Base-by-base conservation (phyloP, 441 rosid genomes). In the Eruca vesicaria region DNA sequence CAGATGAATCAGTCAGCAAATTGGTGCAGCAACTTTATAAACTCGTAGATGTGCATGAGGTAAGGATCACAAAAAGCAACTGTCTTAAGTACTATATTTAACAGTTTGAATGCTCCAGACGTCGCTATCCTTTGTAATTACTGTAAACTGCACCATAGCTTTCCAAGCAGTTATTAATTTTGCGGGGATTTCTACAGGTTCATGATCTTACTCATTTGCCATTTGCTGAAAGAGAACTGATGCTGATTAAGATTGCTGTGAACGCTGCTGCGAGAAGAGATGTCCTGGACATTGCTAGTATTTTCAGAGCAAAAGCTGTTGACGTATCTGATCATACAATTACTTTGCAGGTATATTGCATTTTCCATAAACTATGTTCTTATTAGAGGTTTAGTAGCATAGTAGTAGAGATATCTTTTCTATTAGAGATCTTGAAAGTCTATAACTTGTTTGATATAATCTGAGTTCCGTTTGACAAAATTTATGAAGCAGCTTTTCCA, bases 21-120 rank as follows among this genome's bases (percentile, higher is more conserved):
- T 81, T 93, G 91, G 85, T 87, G 73, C 91, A 93, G 80, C 98
- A 93, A 76, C 94, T 93, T 55, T 82, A 83, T 76, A 93, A 93
- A 78, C 86, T 93, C 45, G 82, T 91, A 29, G 92, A 89, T 20
- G 79, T 93, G 70, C 96, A 88, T 62, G 97, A 91, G 96, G 98
- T 93, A 75, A n/a, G 71, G 86, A 66, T 10, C 52, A 60, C 28
- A 60, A 16, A 15, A 52, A 61, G 14, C 56, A 43, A 14, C 6
- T 12, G 3, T 29, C 11, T 43, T 23, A 1, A 23, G 32, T 33
- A n/a, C n/a, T n/a, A 16, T 18, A 23, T 64, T 23, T 23, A 23
- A 5, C 18, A n/a, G 52, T 43, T 43, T 43, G 19, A n/a, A 43
- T 43, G 3, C 18, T 43, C 20, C 15, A 15, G 10, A 0, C 15